phyloP scores from a whole-genome alignment of 2,329 filamentous ascomycete species.

The Celoporthe dispersa region DNA sequence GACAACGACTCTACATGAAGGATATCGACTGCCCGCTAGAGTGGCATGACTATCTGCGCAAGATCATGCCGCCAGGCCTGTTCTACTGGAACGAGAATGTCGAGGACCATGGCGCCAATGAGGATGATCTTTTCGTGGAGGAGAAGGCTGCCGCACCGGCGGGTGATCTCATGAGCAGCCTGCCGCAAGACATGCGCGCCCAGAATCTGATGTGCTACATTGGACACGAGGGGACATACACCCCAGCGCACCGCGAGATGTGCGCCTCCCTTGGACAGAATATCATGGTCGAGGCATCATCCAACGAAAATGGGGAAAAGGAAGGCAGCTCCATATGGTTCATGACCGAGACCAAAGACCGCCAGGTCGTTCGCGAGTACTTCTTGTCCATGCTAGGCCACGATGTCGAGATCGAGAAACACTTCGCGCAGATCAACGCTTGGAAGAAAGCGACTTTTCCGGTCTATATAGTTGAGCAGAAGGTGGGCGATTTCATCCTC shows the following conservation, averaged over 20 bases:
- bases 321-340: constrained; percentile 96
- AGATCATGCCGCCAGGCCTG: constrained; percentile 77
- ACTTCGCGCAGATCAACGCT: constrained; percentile 93
- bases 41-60: constrained; percentile 81
- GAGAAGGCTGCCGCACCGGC: constrained; percentile 67
- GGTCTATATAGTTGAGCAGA: constrained; percentile 91
- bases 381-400: constrained; percentile 92
- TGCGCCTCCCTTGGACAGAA: constrained; percentile 95
- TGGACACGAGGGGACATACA: constrained; percentile 96
- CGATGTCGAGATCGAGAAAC: constrained; percentile 94
- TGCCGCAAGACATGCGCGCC: constrained; percentile 85
- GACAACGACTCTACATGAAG: constrained; percentile 91
- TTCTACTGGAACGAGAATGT: constrained; percentile 90
- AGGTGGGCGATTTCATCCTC: constrained; percentile 87
- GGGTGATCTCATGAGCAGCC: constrained; percentile 92
- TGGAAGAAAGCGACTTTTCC: constrained; percentile 95
- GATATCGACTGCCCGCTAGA: constrained; percentile 93
- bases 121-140: constrained; percentile 48
- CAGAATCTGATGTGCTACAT: constrained; percentile 99
- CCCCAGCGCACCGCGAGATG: constrained; percentile 95
- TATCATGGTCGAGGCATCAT: constrained; percentile 94
- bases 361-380: constrained; percentile 88
- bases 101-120: constrained; percentile 45
- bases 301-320: constrained; percentile 72
- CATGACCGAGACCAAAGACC: constrained; percentile 96